Evolutionary conservation across 1,284 basidiomycete species (phyloP).

Genomic region (Heterobasidion occidentale): DNA sequence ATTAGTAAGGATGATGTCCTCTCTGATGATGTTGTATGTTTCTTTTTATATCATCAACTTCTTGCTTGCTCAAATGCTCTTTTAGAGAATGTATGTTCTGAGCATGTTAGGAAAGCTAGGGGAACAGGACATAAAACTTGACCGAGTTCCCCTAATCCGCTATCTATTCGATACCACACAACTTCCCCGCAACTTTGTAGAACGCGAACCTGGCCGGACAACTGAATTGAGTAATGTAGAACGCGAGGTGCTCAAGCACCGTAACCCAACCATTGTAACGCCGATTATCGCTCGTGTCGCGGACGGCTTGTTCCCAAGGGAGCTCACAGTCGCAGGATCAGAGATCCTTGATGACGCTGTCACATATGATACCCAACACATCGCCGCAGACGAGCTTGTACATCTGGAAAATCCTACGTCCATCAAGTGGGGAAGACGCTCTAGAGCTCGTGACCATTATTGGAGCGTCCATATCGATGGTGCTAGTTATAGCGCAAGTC

Average conservation of each 20-base stretch:
- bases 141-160: slow-evolving; percentile 5
- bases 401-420: slow-evolving; percentile 13
- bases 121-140: slow-evolving; percentile 2
- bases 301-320: neutral
- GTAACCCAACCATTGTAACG: slow-evolving; percentile 40
- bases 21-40: slow-evolving; percentile 34
- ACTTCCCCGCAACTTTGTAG: neutral
- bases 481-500: slow-evolving; percentile 37
- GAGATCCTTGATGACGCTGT: neutral
- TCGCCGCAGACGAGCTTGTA: slow-evolving; percentile 17
- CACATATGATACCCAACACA: neutral
- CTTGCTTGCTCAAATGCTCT: neutral
- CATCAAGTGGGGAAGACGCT: slow-evolving; percentile 39
- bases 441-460: slow-evolving; percentile 27
- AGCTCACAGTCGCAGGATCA: neutral
- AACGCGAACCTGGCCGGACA: neutral
- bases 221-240: slow-evolving; percentile 17
- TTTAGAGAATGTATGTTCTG: slow-evolving; percentile 4
- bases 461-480: slow-evolving; percentile 44
- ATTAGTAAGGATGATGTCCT: slow-evolving; percentile 31
- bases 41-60: neutral
- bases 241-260: slow-evolving; percentile 30
- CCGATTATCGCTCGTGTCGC: slow-evolving; percentile 34
- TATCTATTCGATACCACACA: neutral
- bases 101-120: slow-evolving; percentile 1